Base-by-base conservation (phyloP, 495 filamentous ascomycete species). In the Penicillium simplicissimum region DNA sequence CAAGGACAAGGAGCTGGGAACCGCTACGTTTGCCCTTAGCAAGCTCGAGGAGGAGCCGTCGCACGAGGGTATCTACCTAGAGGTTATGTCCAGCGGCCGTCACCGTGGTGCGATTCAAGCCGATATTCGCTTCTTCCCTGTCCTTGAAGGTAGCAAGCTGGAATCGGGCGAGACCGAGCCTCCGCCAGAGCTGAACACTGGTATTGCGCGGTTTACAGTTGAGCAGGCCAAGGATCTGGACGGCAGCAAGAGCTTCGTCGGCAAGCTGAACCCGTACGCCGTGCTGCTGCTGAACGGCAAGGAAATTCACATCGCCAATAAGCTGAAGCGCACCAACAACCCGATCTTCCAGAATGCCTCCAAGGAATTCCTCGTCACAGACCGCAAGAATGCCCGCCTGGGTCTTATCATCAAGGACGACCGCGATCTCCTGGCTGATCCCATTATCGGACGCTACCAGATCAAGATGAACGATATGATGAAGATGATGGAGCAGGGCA, bases 191-290 rank as follows among this genome's bases (percentile, higher is more conserved):
- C 84, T 91, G 17, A 93, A 92, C 71, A 96, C 92, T 11, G 95
- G 95, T 80, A 96, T 99, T 65, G 84, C 91, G 59, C 88, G 90
- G 35, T 96, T 96, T 73, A 96, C 91, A 1, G 83, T 99, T 42
- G 92, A 96, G 71, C 93, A 96, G 76, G 93, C 92, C 55, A 98
- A 98, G 81, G 95, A 97, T 59, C 82, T 99, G 31, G 95, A 99
- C 70, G 86, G 88, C 31, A 87, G 84, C 33, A 97, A 94, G 86
- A 95, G 90, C 69, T 74, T 98, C 61, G 84, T 97, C 61, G 95
- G 94, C 21, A 82, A 87, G 59, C 86, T 98, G 31, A 96, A 90
- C 71, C 95, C 95, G 5, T 99, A 98, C 70, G 93, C 90, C 25
- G 82, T 87, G 33, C 81, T 98, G 28, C 81, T 96, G 5, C 82